phyloP scores from a whole-genome alignment of 371 early-diverging fungal species.

The Syncephalis plumigaleata region DNA sequence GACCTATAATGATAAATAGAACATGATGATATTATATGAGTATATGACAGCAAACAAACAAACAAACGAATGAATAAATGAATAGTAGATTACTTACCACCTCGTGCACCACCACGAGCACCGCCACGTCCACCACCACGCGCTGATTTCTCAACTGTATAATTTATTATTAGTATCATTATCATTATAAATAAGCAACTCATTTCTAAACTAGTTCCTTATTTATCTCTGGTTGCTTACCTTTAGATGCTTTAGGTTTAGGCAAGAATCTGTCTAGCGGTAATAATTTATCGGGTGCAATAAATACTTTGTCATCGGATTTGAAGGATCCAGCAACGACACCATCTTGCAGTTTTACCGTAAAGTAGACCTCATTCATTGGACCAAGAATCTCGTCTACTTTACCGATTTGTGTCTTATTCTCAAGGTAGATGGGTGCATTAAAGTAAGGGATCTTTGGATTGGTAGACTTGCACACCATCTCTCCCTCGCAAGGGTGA shows the following conservation, averaged over 20 bases:
- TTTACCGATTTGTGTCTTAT: conserved; percentile 97
- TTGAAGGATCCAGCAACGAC: conserved; percentile 87
- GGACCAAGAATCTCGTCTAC: conserved; percentile 99
- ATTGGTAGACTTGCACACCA: conserved; percentile 88
- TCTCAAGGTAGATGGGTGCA: conserved; percentile 91
- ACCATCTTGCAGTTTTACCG: conserved; percentile 90
- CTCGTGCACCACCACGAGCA: conserved; percentile 20
- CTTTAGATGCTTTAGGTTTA: conserved; percentile 66
- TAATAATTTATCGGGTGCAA: conserved; percentile 83
- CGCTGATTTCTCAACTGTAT: conserved; percentile 20
- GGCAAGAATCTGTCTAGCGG: conserved; percentile 95
- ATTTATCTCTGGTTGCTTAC: conserved; percentile 18
- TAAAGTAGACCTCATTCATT: conserved; percentile 91
- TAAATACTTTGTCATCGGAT: conserved; percentile 73
- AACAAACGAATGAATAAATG: too few relatives aligned
- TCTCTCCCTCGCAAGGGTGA: conserved; percentile 93
- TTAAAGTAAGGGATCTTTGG: conserved; percentile 97
- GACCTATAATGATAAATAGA: conserved; percentile 1
- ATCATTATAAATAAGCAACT: too few relatives aligned
- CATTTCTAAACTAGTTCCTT: background rate
- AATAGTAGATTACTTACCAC: conserved; percentile 5
- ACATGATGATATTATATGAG: background rate
- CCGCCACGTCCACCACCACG: too few relatives aligned
- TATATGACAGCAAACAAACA: too few relatives aligned
- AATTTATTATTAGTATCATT: background rate